Conservation (phyloP, 352 stramenopile genomes). For the Pythium plurisporium region DNA sequence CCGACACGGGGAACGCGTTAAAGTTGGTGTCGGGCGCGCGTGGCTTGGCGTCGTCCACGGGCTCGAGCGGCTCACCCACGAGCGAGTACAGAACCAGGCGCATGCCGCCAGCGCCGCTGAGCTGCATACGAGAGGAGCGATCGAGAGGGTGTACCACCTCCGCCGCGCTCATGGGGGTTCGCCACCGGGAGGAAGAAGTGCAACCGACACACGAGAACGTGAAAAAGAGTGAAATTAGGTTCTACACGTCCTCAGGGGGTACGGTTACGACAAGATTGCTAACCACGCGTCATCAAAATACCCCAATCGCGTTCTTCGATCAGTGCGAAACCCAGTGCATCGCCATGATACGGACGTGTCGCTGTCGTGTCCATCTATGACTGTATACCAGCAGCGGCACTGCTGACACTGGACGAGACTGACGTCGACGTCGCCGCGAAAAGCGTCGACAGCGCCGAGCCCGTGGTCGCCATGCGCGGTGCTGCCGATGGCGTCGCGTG, state of each 20-base stretch:
- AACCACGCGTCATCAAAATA: not conserved
- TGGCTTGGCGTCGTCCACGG: conserved; percentile 39
- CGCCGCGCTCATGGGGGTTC: conserved; percentile 17
- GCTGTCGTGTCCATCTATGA: not conserved
- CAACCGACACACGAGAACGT: conserved; percentile 4
- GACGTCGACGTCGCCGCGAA: not conserved
- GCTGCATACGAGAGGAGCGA: conserved; percentile 4
- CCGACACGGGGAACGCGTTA: conserved; percentile 52
- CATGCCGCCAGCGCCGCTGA: not conserved
- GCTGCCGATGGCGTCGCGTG: not conserved
- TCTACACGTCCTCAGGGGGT: not conserved
- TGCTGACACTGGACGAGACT: not conserved
- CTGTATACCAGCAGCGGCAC: not conserved
- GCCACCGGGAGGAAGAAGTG: not conserved
- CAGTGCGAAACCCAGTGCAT: not conserved
- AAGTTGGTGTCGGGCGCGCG: conserved; percentile 49
- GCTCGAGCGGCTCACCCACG: conserved; percentile 58
- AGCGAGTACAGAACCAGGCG: conserved; percentile 63
- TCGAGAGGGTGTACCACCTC: conserved; percentile 25
- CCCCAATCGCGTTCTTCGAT: not conserved
- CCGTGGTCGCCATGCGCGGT: not conserved
- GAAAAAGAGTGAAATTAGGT: not conserved
- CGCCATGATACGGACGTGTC: not conserved
- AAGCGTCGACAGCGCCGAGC: not conserved
- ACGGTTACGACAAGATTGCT: not conserved